Evolutionary conservation across 306 rosid species (phyloP), one percentile per base, ranked within the genome.

Genomic region (Styphnolobium japonicum): DNA sequence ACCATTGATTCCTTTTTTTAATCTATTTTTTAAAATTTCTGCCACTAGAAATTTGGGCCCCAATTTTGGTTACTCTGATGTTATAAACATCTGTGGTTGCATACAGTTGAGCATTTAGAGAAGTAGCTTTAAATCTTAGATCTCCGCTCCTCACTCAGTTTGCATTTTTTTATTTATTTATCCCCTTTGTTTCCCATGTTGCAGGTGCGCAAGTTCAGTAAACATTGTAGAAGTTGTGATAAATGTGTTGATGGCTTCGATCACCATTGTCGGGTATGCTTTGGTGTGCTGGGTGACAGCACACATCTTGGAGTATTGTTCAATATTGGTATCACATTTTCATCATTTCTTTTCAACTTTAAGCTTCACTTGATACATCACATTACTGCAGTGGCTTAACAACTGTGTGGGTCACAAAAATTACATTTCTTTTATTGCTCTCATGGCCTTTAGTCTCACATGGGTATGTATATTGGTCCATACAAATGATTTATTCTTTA

Each of bases 181-280:
- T 19, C 3, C 39, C 52, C 65, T 67, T 66, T 80, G 22, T 48
- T 82, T 82, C 64, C 58, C 46, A 52, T 80, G 75, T 75, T 87
- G 77, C 88, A 94, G 98, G 98, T 94, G 66, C 96, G 97, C 83
- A 91, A 91, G 85, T 94, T 89, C 92, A 94, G 98, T 84, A 94
- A 94, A 77, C 98, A 94, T 71, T 94, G 98, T 85, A 86, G 98
- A 88, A 94, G 98, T 78, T 94, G 98, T 86, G 98, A 94, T 83
- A 94, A 94, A 80, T 94, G 98, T 81, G 97, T 94, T 49, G 97
- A 92, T 77, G 98, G 97, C 37, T 94, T 94, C 66, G 98, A 94
- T 89, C 98, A 94, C 85, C 98, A 94, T 87, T 94, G 98, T 51
- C 92, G 97, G 91, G 98, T 94, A 92, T 83, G 82, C 64, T 67